phyloP scores from a whole-genome alignment of 495 filamentous ascomycete genomes.

The Lophiotrema nucula region DNA sequence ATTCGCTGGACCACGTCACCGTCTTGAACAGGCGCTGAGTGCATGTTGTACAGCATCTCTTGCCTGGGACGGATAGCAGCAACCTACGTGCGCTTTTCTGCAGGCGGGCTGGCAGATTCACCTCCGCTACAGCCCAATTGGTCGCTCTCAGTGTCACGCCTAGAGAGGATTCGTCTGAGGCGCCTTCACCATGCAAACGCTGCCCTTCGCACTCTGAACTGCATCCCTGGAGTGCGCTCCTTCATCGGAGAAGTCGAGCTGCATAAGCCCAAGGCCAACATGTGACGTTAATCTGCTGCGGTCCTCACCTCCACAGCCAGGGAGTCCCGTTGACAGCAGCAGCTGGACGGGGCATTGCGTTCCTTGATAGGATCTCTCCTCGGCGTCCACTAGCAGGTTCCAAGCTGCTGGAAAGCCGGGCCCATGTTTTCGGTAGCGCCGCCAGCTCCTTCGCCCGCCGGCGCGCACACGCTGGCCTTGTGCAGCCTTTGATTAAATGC shows the following conservation, averaged over 20 bases:
- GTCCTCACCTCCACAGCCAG: neutral
- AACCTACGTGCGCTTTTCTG: neutral
- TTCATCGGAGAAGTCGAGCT: constrained; percentile 8
- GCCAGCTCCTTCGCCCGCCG: constrained; percentile 9
- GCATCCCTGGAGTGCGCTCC: constrained; percentile 6
- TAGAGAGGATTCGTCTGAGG: constrained; percentile 3
- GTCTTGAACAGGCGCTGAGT: neutral
- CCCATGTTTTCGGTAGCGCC: constrained; percentile 11
- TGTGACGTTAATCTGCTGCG: neutral
- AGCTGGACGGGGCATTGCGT: too few species aligned
- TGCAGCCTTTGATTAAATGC: constrained; percentile 20
- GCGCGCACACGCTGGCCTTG: neutral
- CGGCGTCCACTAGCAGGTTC: constrained; percentile 7
- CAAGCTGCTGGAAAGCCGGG: constrained; percentile 12
- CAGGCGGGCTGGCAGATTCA: neutral
- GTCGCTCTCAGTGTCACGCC: constrained; percentile 1
- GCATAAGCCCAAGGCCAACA: neutral
- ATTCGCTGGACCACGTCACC: neutral
- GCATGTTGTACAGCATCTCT: neutral
- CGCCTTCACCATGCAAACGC: constrained; percentile 14
- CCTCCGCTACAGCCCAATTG: neutral
- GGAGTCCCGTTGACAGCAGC: neutral
- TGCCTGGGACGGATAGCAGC: constrained; percentile 4
- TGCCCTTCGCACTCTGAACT: neutral
- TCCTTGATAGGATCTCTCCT: too few species aligned